phyloP scores from a whole-genome alignment of 208 protist species.

The Trypanosoma conorhini region DNA sequence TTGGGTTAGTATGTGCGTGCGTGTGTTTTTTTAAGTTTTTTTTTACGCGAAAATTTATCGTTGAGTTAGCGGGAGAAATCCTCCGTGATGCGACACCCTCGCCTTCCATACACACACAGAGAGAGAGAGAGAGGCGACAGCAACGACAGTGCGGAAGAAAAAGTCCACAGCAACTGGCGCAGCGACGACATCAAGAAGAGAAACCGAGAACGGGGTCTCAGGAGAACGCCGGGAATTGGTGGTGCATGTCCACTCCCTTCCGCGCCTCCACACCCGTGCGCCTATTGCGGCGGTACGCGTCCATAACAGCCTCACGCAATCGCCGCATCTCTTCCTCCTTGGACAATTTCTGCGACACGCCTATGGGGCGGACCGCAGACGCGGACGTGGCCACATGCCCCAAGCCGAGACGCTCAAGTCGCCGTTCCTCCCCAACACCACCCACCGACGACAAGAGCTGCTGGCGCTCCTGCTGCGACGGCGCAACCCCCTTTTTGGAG shows the following conservation, averaged over 20 bases:
- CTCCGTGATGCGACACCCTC: background rate
- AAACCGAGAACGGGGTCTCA: background rate
- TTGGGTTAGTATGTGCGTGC: background rate
- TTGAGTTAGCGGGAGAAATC: background rate
- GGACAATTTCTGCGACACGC: constrained; percentile 4
- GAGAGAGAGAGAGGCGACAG: background rate
- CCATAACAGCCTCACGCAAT: constrained; percentile 75
- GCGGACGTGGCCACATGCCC: constrained; percentile 38
- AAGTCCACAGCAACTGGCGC: background rate
- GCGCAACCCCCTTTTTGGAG: background rate
- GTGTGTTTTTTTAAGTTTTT: background rate
- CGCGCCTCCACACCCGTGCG: constrained; percentile 41
- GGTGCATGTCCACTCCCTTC: constrained; percentile 77
- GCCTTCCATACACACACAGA: background rate
- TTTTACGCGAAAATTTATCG: background rate
- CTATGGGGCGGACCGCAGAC: background rate
- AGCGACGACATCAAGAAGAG: background rate
- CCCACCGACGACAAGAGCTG: constrained; percentile 29
- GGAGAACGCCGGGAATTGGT: constrained; percentile 76
- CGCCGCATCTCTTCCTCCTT: constrained; percentile 77
- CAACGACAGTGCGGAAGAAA: background rate
- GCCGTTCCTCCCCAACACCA: constrained; percentile 57
- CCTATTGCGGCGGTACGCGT: constrained; percentile 71
- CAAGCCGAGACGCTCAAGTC: constrained; percentile 65
- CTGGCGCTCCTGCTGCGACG: constrained; percentile 30